A percentile compares a stretch with the other conserved stretches of the same genome.
phyloP scores from a whole-genome alignment of 805 yeast genomes.

The Kluyveromyces starmeri region DNA sequence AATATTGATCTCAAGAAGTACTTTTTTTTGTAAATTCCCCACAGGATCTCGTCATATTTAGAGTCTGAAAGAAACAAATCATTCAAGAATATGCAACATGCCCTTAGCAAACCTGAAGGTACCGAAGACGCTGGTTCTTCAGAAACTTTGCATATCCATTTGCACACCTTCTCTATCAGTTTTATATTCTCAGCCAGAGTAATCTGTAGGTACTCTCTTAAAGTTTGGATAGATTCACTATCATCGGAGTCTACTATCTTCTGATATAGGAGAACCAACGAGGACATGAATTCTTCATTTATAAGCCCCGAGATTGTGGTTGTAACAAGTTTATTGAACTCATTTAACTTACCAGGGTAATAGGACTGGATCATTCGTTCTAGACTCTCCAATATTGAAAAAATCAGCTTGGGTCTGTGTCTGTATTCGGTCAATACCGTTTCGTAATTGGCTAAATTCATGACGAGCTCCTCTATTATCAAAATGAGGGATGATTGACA shows the following conservation, averaged over 20 bases:
- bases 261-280: too few relatives aligned
- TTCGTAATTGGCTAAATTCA: neutral
- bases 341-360: conserved; percentile 1
- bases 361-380: neutral
- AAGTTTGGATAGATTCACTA: too few relatives aligned
- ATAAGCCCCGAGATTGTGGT: neutral
- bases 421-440: neutral
- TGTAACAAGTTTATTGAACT: neutral
- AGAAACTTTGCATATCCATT: conserved; percentile 3
- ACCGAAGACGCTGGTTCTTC: neutral
- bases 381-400: neutral
- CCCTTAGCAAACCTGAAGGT: neutral
- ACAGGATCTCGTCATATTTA: conserved; percentile 2
- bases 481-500: neutral
- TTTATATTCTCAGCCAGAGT: neutral
- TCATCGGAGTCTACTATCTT: too few relatives aligned
- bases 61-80: neutral
- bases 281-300: neutral
- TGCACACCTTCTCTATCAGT: conserved; percentile 1
- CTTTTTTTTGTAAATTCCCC: conserved; percentile 3
- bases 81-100: conserved; percentile 1
- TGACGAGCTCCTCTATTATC: neutral
- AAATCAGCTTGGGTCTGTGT: neutral
- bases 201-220: too few relatives aligned
- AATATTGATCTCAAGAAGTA: conserved; percentile 2